Percentiles rank a stretch among this genome's conserved stretches.
Conservation (phyloP, 257 asterid species). For the Plantago elongata region DNA sequence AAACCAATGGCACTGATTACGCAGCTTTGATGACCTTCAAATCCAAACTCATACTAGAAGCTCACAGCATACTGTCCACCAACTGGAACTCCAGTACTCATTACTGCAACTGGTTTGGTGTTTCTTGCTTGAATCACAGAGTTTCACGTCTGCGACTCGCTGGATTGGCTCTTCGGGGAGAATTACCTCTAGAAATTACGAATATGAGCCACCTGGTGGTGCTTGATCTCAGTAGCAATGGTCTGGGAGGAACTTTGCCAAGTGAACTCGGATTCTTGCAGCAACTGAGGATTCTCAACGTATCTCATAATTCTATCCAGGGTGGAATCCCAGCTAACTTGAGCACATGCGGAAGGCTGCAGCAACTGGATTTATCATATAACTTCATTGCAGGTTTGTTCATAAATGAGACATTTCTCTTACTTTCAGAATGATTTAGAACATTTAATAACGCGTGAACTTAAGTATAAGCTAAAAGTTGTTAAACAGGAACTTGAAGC, state of each 20-base stretch:
- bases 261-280: slow-evolving; percentile 34
- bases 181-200: slow-evolving; percentile 15
- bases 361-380: slow-evolving; percentile 25
- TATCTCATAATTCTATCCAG: slow-evolving; percentile 23
- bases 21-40: slow-evolving; percentile 33
- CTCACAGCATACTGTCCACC: slow-evolving; percentile 21
- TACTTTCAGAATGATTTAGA: too few relatives aligned
- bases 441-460: too few relatives aligned
- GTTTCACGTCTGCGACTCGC: slow-evolving; percentile 27
- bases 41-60: slow-evolving; percentile 18
- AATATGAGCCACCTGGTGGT: slow-evolving; percentile 27
- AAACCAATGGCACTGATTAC: slow-evolving; percentile 24
- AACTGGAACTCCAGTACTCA: slow-evolving; percentile 35
- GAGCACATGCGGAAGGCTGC: slow-evolving; percentile 25
- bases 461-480: too few relatives aligned
- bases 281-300: slow-evolving; percentile 22
- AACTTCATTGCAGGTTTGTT: slow-evolving; percentile 15
- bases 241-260: slow-evolving; percentile 28
- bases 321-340: slow-evolving; percentile 33
- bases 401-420: too few relatives aligned
- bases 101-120: slow-evolving; percentile 36
- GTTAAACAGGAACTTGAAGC: too few relatives aligned
- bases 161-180: slow-evolving; percentile 28
- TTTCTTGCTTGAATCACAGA: slow-evolving; percentile 29
- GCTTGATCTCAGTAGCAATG: slow-evolving; percentile 32